Conservation (phyloP, 257 asterid genomes). For the Rauvolfia tetraphylla region DNA sequence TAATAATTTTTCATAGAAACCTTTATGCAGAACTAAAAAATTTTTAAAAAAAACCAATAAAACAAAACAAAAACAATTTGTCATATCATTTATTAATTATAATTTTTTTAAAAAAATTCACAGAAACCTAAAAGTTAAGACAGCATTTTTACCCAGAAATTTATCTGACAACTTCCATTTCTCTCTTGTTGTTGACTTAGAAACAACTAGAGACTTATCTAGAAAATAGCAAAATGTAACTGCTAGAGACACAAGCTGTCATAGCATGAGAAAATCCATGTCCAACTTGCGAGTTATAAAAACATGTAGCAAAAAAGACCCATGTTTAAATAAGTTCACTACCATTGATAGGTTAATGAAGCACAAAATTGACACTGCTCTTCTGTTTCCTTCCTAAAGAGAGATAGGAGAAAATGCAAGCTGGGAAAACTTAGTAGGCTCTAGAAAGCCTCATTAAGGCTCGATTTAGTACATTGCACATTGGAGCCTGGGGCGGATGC, state of each 20-base stretch:
- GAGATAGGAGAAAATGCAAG: background rate
- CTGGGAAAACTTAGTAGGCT: background rate
- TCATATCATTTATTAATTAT: no score
- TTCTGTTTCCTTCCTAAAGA: background rate
- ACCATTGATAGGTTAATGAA: background rate
- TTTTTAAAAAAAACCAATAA: no score
- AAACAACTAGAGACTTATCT: background rate
- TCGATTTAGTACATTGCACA: background rate
- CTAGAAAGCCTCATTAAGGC: background rate
- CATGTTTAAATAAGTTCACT: background rate
- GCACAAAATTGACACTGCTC: slow-evolving; percentile 2
- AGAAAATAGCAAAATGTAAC: background rate
- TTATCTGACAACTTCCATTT: background rate
- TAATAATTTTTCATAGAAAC: background rate
- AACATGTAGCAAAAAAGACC: background rate
- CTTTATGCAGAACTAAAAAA: no score
- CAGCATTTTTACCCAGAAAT: background rate
- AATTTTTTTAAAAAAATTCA: no score
- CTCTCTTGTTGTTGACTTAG: background rate
- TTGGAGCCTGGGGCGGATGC: background rate
- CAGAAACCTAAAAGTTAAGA: background rate
- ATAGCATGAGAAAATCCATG: background rate
- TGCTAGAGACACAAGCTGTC: background rate
- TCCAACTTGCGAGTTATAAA: background rate
- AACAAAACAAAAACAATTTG: no score